Evolutionary conservation across 2,329 filamentous ascomycete genomes (phyloP).

Genomic region (Aspergillus nomiae): DNA sequence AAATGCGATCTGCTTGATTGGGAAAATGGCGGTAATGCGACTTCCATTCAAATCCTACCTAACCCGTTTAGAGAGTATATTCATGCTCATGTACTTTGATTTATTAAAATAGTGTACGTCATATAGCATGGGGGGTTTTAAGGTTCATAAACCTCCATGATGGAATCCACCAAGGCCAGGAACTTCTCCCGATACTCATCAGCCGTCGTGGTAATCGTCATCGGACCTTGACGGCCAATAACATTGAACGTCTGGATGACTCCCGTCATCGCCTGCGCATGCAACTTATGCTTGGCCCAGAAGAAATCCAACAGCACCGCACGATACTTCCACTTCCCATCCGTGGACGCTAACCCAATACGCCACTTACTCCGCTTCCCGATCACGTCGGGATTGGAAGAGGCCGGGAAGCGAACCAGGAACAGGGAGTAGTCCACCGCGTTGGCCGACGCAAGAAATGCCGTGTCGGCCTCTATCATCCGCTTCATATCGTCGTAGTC

Average conservation of each 20-base stretch:
- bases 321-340: constrained; percentile 68
- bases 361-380: constrained; percentile 56
- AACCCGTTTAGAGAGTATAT: not conserved
- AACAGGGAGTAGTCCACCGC: constrained; percentile 78
- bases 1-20: not conserved
- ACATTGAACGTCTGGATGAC: constrained; percentile 66
- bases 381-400: constrained; percentile 36
- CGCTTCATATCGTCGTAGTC: constrained; percentile 60
- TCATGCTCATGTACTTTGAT: not conserved
- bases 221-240: constrained; percentile 65
- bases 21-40: not conserved
- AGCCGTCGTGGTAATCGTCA: constrained; percentile 73
- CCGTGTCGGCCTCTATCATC: constrained; percentile 63
- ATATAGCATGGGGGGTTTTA: not conserved
- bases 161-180: constrained; percentile 53
- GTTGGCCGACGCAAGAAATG: constrained; percentile 62
- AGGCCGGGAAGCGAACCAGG: constrained; percentile 60
- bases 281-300: constrained; percentile 73
- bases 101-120: not conserved
- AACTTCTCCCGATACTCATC: constrained; percentile 66
- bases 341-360: constrained; percentile 60
- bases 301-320: constrained; percentile 74
- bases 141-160: constrained; percentile 40
- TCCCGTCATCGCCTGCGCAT: constrained; percentile 66
- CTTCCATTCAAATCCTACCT: not conserved